These are phyloP conservation scores for Chloroidium sp. DNA, from an alignment of 163 green algal species.

Conservation along the genomic window DNA sequence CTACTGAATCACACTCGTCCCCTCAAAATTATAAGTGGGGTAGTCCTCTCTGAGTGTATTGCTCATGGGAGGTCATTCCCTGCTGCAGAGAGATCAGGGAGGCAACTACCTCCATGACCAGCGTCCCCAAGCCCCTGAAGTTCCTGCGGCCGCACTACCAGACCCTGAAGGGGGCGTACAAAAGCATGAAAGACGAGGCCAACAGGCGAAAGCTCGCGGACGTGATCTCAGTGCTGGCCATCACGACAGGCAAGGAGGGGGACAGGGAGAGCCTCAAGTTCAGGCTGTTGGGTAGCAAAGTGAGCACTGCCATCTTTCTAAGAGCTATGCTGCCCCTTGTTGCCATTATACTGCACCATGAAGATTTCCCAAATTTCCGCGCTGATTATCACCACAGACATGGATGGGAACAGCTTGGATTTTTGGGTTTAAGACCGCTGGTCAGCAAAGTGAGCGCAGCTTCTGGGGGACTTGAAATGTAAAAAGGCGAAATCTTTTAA, in stretches of 20 bases:
- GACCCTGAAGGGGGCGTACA: conserved; percentile 49
- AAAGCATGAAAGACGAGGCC: conserved; percentile 23
- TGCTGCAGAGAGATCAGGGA: conserved; percentile 53
- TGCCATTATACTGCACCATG: background rate
- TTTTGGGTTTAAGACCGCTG: too few relatives aligned
- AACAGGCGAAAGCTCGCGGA: conserved; percentile 48
- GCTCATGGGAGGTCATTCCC: background rate
- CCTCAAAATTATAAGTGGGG: too few relatives aligned
- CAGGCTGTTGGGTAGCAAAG: conserved; percentile 50
- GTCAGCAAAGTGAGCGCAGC: too few relatives aligned
- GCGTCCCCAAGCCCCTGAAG: conserved; percentile 96
- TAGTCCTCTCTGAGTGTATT: background rate
- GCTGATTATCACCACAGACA: background rate
- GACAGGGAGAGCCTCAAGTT: conserved; percentile 78
- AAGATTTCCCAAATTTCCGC: background rate
- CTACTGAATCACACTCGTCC: too few relatives aligned
- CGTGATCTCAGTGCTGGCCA: conserved; percentile 75
- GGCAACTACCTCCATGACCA: conserved; percentile 92
- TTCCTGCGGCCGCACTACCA: conserved; percentile 87
- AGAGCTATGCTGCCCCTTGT: background rate
- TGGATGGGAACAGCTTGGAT: too few relatives aligned
- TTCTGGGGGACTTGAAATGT: too few relatives aligned
- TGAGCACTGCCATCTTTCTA: background rate
- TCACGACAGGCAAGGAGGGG: conserved; percentile 69
- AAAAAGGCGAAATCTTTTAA: too few relatives aligned